Base-by-base conservation (phyloP, 139 green algal genomes). In the Closterium sp. region DNA sequence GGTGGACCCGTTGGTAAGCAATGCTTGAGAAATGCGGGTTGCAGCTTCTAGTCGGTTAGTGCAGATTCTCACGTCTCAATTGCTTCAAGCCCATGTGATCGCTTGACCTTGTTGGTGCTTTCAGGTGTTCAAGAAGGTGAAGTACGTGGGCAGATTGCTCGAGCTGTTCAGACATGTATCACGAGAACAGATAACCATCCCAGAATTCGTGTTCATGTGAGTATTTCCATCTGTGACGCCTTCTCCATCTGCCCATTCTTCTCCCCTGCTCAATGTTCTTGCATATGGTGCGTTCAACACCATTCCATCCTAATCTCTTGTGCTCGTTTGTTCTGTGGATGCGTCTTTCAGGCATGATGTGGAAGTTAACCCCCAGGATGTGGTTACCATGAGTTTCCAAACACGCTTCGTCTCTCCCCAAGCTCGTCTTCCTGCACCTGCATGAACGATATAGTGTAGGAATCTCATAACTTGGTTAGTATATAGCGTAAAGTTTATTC, bases 191-290 rank as follows among this genome's bases (percentile, higher is more conserved):
- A 43, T 93, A 32, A 89, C 88, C 31, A 91, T 93, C 30, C 91
- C 91, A 33, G 91, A 91, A 10, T 93, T 93, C 91, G 91, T 93
- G 10, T 93, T 93, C 32, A 90, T 93, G 91, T 92, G 32, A 90
- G 90, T 84, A 76, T 19, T n/a, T n/a, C n/a, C n/a, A n/a, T n/a
- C n/a, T n/a, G n/a, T n/a, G n/a, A n/a, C n/a, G n/a, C n/a, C n/a
- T n/a, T n/a, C n/a, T n/a, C n/a, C n/a, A n/a, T n/a, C n/a, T n/a
- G n/a, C n/a, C n/a, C n/a, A n/a, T n/a, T n/a, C n/a, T n/a, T n/a
- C n/a, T n/a, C n/a, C n/a, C n/a, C 55, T 66, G 10, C 38, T 76
- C 55, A 76, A 28, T 76, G 16, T 76, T 76, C 55, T 76, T 76
- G 55, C 55, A 28, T 76, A 19, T 76, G 55, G 55, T 16, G 55